Base-by-base conservation (phyloP, 2,329 filamentous ascomycete genomes). In the Calonectria fujianensis region DNA sequence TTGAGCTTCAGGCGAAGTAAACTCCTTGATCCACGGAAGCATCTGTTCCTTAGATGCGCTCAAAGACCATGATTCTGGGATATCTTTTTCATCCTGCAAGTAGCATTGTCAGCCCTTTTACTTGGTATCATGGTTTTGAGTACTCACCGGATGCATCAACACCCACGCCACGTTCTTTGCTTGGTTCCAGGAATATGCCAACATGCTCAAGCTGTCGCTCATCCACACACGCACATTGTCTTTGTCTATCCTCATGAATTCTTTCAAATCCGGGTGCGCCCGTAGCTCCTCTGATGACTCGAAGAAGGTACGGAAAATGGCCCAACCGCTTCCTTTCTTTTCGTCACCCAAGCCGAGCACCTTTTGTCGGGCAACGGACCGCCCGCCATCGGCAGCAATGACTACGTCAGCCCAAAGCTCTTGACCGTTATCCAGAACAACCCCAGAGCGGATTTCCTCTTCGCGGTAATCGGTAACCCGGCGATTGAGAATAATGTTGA, bases 141-240 rank as follows among this genome's bases (percentile, higher is more conserved):
- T 20, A 24, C 57, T 41, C 50, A 72, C 70, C 41, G 63, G 63
- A 52, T 72, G 70, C 29, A 68, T 68, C 29, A 72, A 41, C n/a
- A 72, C 70, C 70, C 70, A 72, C 20, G 63, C 70, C 14, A 72
- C 45, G 13, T 72, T n/a, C 45, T 68, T 68, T 32, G 51, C 70
- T 7, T 68, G 10, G 41, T 72, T 72, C 70, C 70, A 72, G 16
- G 66, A 45, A 50, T 68, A 72, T 24, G 52, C 63, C 39, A 72
- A 31, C 52, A 72, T 39, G 64, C 64, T 68, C n/a, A 72, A 20
- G 29, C 68, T 68, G 24, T 72, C 52, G n/a, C 57, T 61, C 63
- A 72, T 72, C 70, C 70, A 72, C n/a, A 72, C 54, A 5, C 70
- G 57, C 2, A 68, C 64, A 35, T 45, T 72, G 16, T 72, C 70